Conservation (phyloP, 208 protist species). For the Zelonia costaricensis region DNA sequence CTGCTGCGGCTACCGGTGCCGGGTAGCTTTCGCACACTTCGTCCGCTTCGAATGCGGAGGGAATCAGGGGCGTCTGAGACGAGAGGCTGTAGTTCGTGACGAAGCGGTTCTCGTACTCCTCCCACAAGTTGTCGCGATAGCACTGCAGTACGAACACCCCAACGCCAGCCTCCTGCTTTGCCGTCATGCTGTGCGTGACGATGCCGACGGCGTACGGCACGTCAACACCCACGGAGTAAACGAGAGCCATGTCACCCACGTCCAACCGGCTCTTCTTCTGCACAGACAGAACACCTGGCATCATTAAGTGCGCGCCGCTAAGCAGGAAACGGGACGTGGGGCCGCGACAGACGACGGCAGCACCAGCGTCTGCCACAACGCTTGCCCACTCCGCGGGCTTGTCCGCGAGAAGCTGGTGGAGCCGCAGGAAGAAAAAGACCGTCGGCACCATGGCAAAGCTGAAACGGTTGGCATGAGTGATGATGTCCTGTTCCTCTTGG, state of each 20-base stretch:
- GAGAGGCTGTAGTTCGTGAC: conserved; percentile 21
- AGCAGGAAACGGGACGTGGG: conserved; percentile 66
- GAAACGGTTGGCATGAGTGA: conserved; percentile 8
- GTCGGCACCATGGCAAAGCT: conserved; percentile 41
- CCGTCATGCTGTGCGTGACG: conserved; percentile 38
- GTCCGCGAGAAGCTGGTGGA: conserved; percentile 25
- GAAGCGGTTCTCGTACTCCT: conserved; percentile 46
- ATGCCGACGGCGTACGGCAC: conserved; percentile 72
- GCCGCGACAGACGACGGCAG: conserved; percentile 42
- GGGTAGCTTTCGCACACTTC: conserved; percentile 16
- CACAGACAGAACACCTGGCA: conserved; percentile 53
- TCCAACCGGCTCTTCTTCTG: not conserved
- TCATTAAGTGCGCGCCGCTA: conserved; percentile 84
- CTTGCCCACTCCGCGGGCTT: conserved; percentile 22
- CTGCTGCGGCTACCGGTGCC: not conserved
- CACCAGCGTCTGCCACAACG: conserved; percentile 20
- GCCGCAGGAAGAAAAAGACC: conserved; percentile 63
- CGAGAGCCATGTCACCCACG: conserved; percentile 28
- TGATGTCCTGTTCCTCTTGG: conserved; percentile 25
- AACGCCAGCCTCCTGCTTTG: conserved; percentile 27
- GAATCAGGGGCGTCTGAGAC: conserved; percentile 14
- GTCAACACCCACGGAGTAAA: conserved; percentile 41
- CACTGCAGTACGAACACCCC: conserved; percentile 66
- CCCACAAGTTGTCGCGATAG: conserved; percentile 68
- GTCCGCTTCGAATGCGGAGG: conserved; percentile 23